Base-by-base conservation (phyloP, 768 basidiomycete species). In the Suillus brevipes region DNA sequence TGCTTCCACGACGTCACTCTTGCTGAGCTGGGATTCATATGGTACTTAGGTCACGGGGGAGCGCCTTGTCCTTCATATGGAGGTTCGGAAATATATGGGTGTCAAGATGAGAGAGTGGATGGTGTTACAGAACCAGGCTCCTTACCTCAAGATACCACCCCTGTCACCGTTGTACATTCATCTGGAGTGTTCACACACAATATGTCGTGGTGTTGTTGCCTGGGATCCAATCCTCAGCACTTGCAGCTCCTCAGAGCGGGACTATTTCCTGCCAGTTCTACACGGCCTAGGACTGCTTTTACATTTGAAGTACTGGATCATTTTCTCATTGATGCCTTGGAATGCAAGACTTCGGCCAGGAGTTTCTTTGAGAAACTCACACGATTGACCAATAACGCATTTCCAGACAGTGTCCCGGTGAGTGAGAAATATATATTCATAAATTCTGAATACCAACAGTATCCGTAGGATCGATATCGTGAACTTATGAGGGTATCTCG, bases 41-140 rank as follows among this genome's bases (percentile, higher is more conserved):
- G 71, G 4, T 67, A 69, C 45, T 34, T 70, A 0, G 73, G 74
- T 0, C 75, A 76, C 42, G 45, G 65, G 7, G 72, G 73, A 0
- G 4, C 45, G 3, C 61, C 62, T 0, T 73, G 72, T 45, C 74
- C 71, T 34, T 14, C 0, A 1, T 14, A 50, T 14, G 25, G 49
- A 28, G 49, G 6, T 50, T 25, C 23, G 4, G 10, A 23, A 23
- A 12, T 47, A 0, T 12, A 25, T 49, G 45, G 45, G 45, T 4
- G 12, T 23, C n/a, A 23, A 23, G 45, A 47, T 3, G 45, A 47
- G 12, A 47, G 45, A 47, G 12, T 47, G 45, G 23, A 45, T n/a
- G 45, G 3, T 18, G 20, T 4, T 20, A 45, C 20, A n/a, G 45
- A n/a, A 4, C 20, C 20, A 12, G 45, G 12, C n/a, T 13, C 23